Evolutionary conservation across 257 asterid genomes (phyloP), one percentile per base, ranked within the genome.

Genomic region (Fraxinus excelsior): DNA sequence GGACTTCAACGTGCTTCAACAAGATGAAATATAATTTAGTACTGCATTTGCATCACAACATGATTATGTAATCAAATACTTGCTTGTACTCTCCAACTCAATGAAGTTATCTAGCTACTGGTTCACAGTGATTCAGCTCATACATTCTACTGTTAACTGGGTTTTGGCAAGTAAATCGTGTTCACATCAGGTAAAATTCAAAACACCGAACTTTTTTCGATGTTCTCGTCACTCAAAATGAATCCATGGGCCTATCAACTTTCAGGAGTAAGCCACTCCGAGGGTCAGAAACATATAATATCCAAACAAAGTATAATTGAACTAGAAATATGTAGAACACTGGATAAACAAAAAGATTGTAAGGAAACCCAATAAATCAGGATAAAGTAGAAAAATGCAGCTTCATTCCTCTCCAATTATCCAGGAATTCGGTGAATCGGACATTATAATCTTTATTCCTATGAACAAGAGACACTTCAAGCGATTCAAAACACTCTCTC

Each of bases 1-100:
- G 88, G 78, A 86, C 85, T 80, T 89, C 87, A 29, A 85, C 94
- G 71, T 90, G 96, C 98, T 94, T 86, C 82, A 83, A 77, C 21
- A 76, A 70, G 72, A 23, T 9, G 25, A 62, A 62, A 26, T 9
- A 25, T 7, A 25, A 26, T 25, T 62, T 3, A 62, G 32, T 2
- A 62, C 31, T 10, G 67, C 18, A 23, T 23, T 11, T 62, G 67
- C 18, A 23, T 62, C 67, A 62, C 6, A 62, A 62, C 28, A 7
- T 56, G 65, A 25, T 26, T 62, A 62, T 11, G 67, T 25, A 10
- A 62, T 62, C 31, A 62, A 62, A 23, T 62, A 7, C 32, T 60
- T n/a, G 18, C 14, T 62, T 62, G 67, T 25, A 3, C 14, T 60
- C 31, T 60, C 32, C 19, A 25, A 60, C 65, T 56, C 26, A 56